Evolutionary conservation across 2,329 filamentous ascomycete species (phyloP), one percentile per base, ranked within the genome.

Genomic region (Penicillium sumatraense): DNA sequence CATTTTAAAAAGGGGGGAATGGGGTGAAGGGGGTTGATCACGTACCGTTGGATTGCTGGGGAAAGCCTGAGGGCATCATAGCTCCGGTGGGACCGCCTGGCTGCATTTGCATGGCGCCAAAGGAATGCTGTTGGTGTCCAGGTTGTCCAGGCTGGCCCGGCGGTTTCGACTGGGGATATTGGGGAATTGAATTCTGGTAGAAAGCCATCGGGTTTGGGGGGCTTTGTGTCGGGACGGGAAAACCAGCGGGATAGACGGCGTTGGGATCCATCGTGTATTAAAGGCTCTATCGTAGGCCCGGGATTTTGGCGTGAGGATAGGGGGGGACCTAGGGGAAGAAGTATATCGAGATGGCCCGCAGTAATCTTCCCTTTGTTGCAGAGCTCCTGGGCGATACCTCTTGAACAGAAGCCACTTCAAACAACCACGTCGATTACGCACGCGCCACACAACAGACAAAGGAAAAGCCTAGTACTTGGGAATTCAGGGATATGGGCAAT

Each of bases 51-150:
- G 68, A n/a, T 38, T 70, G 67, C 60, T 72, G 71, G 53, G 71
- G 67, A 52, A 71, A 74, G 23, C 69, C 68, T 26, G 67, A 60
- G 40, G 72, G 68, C 65, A 75, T 74, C 70, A 75, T 73, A 61
- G 67, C 66, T 69, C 72, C 72, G 64, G 69, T 66, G 52, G 70
- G 68, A 54, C 62, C 68, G 38, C 63, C 66, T 38, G 69, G 63
- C 59, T 75, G 73, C 66, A 73, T 60, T 45, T 69, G 65, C 59
- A 73, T 67, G 46, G 66, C 61, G 57, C 68, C 68, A 58, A 73
- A 74, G 59, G 71, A 67, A 63, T 72, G 71, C 56, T 66, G 66
- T 52, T 68, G 67, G 45, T 68, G 67, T 35, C 59, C 62, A 47
- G 61, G 65, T 46, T 72, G 70, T 50, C 63, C 62, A 47, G 61